Base-by-base conservation (phyloP, 768 basidiomycete genomes). In the Leccinum disarticulatum region DNA sequence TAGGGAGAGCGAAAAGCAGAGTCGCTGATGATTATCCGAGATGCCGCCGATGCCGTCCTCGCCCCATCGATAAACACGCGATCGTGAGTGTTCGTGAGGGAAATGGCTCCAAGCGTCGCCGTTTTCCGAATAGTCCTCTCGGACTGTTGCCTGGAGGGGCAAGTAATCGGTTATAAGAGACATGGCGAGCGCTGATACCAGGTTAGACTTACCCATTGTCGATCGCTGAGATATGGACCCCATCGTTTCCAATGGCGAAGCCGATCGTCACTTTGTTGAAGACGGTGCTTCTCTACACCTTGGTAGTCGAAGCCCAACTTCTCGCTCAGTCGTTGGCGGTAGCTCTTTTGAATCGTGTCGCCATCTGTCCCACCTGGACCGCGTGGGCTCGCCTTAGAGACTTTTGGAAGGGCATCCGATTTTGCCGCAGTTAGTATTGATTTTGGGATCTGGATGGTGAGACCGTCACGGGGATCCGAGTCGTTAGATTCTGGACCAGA, bases 41-140 rank as follows among this genome's bases (percentile, higher is more conserved):
- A 98, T 90, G 47, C 97, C 97, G 33, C 91, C 97, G 58, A 99
- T 88, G 52, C 97, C 97, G 68, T 99, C 97, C 74, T 99, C 97
- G 47, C 97, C 97, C 97, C 97, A 99, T 68, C 97, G 83, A 76
- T 98, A 99, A 25, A 95, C 92, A 59, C 97, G 87, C 58, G 93
- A 95, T 60, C 94, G 83, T 1, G 94, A 90, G 57, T 95, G 93
- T 58, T 91, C 92, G 68, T 96, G 95, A 41, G 94, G 95, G 71
- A 97, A 97, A 70, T 95, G 93, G 59, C 83, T 87, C 94, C 94
- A 97, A 8, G 93, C 95, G 72, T 97, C 94, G 54, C 97, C 97
- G 70, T 98, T 88, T 22, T 81, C 88, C 36, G 97, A 98, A 77
- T 99, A 99, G 73, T 99, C 97, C 75, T 99, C 97, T 62, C 97